phyloP scores from a whole-genome alignment of 2,329 filamentous ascomycete species.

The Coniochaeta sp. region DNA sequence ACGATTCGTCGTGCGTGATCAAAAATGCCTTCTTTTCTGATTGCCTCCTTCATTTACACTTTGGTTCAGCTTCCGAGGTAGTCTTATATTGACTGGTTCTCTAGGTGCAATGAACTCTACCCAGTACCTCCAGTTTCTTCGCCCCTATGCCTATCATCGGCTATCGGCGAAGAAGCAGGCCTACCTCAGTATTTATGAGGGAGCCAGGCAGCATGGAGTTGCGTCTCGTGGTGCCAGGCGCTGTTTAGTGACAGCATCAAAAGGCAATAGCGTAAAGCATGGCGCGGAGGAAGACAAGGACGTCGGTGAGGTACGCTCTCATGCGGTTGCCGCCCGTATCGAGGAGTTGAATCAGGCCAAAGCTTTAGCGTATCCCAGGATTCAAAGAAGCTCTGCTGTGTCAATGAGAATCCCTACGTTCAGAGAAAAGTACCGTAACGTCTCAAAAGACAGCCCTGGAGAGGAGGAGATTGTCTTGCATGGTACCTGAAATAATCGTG shows the following conservation, averaged over 20 bases:
- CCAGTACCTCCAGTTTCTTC: slow-evolving; percentile 41
- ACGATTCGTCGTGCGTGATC: slow-evolving; percentile 40
- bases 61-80: neutral
- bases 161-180: slow-evolving; percentile 13
- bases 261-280: neutral
- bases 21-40: slow-evolving; percentile 44
- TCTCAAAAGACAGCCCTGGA: slow-evolving; percentile 9
- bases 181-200: slow-evolving; percentile 43
- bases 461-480: slow-evolving; percentile 23
- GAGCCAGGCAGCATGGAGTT: slow-evolving; percentile 22
- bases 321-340: slow-evolving; percentile 27
- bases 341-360: slow-evolving; percentile 43
- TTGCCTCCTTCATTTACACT: neutral
- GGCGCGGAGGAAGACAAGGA: neutral
- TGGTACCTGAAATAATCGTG: slow-evolving; percentile 8
- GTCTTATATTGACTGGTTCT: neutral
- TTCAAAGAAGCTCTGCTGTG: slow-evolving; percentile 20
- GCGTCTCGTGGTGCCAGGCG: neutral
- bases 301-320: slow-evolving; percentile 1
- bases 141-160: slow-evolving; percentile 43
- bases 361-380: slow-evolving; percentile 49
- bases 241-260: slow-evolving; percentile 5
- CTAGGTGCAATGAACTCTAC: slow-evolving; percentile 33
- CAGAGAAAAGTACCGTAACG: slow-evolving; percentile 22
- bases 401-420: slow-evolving; percentile 31